Base-by-base conservation (phyloP, 257 asterid species). In the Verbena officinalis region DNA sequence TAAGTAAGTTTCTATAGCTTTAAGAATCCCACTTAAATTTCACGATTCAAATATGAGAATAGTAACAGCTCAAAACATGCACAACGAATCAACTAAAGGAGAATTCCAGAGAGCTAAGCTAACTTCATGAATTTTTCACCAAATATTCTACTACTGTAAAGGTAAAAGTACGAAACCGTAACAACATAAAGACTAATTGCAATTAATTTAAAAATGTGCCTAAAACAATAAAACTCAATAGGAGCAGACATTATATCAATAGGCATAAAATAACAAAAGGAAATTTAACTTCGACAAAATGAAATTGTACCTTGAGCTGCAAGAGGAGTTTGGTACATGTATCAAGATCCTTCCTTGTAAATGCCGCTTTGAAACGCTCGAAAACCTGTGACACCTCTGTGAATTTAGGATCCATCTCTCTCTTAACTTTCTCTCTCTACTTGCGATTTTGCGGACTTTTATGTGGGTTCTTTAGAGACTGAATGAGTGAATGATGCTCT, bases 301-400 rank as follows among this genome's bases (percentile, higher is more conserved):
- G 38, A 56, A 55, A 43, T 11, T 33, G 77, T 73, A 90, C 98
- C 95, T 91, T 91, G 67, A 91, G 98, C 80, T 86, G 86, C 20
- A 90, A 83, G 50, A 91, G 90, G 15, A 88, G 81, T 7, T 48
- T 74, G 55, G 74, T 30, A 51, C 95, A 88, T 56, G 86, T 75
- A 64, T 81, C 91, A 49, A 74, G 86, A 78, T 91, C 98, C 60
- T 81, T 86, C 52, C 94, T 82, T 0, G 75, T 73, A 33, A 81
- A 43, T 9, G 96, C 90, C 20, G 95, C 90, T 67, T 91, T 91
- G 75, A 88, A 88, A 56, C 96, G 83, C 70, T 77, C 90, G 71
- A 88, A 86, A 3, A 50, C n/a, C 51, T 91, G 95, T 0, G 91
- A 83, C 63, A 83, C 71, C 76, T 81, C 96, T 7, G 83, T 84